These are phyloP conservation scores for Cladobotryum protrusum DNA, from an alignment of 2,329 filamentous ascomycete species.

Conservation along the genomic window DNA sequence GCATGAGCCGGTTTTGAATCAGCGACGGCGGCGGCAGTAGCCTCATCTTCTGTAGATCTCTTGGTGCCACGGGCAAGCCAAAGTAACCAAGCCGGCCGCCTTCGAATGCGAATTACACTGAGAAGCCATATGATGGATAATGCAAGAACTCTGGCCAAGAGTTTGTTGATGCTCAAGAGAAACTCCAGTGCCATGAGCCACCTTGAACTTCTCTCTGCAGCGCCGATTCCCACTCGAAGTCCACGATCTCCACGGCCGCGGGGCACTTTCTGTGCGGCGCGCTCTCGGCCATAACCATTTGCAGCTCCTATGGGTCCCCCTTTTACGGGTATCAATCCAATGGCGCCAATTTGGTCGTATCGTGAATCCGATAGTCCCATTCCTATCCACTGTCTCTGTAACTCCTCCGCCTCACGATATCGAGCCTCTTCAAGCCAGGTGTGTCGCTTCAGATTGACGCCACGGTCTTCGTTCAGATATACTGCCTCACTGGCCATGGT, in stretches of 20 bases:
- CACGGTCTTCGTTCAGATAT: conserved; percentile 83
- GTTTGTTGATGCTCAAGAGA: conserved; percentile 60
- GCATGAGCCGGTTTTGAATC: neutral
- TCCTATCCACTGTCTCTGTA: conserved; percentile 46
- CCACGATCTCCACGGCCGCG: conserved; percentile 42
- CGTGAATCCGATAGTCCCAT: conserved; percentile 40
- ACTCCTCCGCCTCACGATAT: conserved; percentile 65
- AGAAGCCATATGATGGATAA: conserved; percentile 48
- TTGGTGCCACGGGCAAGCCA: conserved; percentile 43
- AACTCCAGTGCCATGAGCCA: conserved; percentile 75
- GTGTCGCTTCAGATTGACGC: conserved; percentile 64
- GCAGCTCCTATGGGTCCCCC: conserved; percentile 35
- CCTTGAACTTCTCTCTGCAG: conserved; percentile 69
- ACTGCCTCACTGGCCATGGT: conserved; percentile 94
- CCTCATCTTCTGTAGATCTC: conserved; percentile 10
- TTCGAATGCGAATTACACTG: conserved; percentile 37
- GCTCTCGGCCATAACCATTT: conserved; percentile 64
- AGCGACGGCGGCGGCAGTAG: neutral
- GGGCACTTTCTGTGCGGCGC: conserved; percentile 54
- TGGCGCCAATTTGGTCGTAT: conserved; percentile 48
- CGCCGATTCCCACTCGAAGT: conserved; percentile 63
- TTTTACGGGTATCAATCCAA: conserved; percentile 50
- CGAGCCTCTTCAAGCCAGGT: conserved; percentile 93
- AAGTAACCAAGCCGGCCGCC: conserved; percentile 46
- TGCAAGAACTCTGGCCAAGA: conserved; percentile 27